Conservation (phyloP, 2,329 filamentous ascomycete species). For the Myriosclerotinia scirpicola region DNA sequence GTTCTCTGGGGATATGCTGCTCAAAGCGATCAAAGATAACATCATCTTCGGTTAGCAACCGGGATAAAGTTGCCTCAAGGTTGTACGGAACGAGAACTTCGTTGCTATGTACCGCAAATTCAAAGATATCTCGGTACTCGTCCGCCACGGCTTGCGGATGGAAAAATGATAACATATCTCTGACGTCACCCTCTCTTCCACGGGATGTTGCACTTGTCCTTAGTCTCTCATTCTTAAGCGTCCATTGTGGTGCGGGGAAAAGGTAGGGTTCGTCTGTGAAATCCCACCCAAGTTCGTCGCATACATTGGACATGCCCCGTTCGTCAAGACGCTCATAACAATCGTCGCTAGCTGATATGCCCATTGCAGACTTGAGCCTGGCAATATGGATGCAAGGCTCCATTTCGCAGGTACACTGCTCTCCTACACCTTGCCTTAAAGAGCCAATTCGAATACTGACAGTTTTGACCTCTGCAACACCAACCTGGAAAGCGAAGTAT, state of each 20-base stretch:
- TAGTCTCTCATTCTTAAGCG: slow-evolving; percentile 31
- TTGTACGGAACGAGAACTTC: slow-evolving; percentile 30
- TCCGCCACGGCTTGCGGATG: slow-evolving; percentile 29
- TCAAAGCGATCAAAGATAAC: slow-evolving; percentile 34
- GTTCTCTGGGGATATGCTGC: slow-evolving; percentile 30
- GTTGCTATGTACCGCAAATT: slow-evolving; percentile 29
- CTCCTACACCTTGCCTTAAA: slow-evolving; percentile 22
- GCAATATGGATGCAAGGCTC: slow-evolving; percentile 31
- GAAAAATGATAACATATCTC: slow-evolving; percentile 38
- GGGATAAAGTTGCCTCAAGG: slow-evolving; percentile 35
- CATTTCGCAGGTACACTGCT: slow-evolving; percentile 32
- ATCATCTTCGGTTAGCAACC: slow-evolving; percentile 35
- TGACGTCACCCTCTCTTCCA: slow-evolving; percentile 30
- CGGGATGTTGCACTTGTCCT: slow-evolving; percentile 7
- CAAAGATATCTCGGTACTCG: slow-evolving; percentile 35
- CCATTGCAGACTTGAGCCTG: slow-evolving; percentile 20
- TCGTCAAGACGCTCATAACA: slow-evolving; percentile 33
- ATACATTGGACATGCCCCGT: slow-evolving; percentile 34
- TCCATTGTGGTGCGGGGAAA: slow-evolving; percentile 32
- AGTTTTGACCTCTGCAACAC: slow-evolving; percentile 33
- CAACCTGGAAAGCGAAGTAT: slow-evolving; percentile 38
- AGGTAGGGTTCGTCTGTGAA: slow-evolving; percentile 32
- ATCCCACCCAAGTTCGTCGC: slow-evolving; percentile 36
- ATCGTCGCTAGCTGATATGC: slow-evolving; percentile 10
- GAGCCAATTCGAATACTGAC: slow-evolving; percentile 34